Conservation (phyloP, 345 rosid species). For the Euphorbia tirucalli region DNA sequence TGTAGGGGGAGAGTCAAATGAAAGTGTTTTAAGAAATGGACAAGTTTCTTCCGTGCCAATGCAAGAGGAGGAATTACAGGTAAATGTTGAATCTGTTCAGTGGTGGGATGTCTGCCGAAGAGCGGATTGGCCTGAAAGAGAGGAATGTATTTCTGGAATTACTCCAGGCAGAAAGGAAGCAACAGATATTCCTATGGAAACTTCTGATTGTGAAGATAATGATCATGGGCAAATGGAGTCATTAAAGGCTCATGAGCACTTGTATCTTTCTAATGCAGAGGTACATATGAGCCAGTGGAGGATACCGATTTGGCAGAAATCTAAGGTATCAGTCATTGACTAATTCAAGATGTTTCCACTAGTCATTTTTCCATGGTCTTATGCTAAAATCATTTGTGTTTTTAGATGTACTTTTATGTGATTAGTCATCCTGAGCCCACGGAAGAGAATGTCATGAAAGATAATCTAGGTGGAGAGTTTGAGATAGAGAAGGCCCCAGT, state of each 20-base stretch:
- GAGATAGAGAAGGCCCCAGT: conserved; percentile 67
- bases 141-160: conserved; percentile 70
- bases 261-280: conserved; percentile 88
- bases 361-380: conserved; percentile 7
- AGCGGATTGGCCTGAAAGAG: conserved; percentile 93
- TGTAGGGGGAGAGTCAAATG: conserved; percentile 61
- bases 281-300: conserved; percentile 78
- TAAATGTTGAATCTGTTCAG: conserved; percentile 78
- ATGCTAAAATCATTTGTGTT: conserved; percentile 13
- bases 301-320: conserved; percentile 79
- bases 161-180: conserved; percentile 41
- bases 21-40: conserved; percentile 43
- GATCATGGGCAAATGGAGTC: conserved; percentile 34
- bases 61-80: conserved; percentile 76
- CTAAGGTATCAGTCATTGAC: conserved; percentile 49
- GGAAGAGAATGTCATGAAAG: conserved; percentile 31
- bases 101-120: conserved; percentile 98
- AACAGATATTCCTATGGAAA: conserved; percentile 41
- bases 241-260: conserved; percentile 58
- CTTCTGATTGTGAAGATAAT: conserved; percentile 53
- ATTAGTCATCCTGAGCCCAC: conserved; percentile 36
- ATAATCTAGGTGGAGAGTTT: conserved; percentile 51
- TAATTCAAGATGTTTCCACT: conserved; percentile 11
- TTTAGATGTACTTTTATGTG: conserved; percentile 68
- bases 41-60: conserved; percentile 48